Evolutionary conservation across 805 yeast species (phyloP).

Genomic region (Kazachstania psychrophila): DNA sequence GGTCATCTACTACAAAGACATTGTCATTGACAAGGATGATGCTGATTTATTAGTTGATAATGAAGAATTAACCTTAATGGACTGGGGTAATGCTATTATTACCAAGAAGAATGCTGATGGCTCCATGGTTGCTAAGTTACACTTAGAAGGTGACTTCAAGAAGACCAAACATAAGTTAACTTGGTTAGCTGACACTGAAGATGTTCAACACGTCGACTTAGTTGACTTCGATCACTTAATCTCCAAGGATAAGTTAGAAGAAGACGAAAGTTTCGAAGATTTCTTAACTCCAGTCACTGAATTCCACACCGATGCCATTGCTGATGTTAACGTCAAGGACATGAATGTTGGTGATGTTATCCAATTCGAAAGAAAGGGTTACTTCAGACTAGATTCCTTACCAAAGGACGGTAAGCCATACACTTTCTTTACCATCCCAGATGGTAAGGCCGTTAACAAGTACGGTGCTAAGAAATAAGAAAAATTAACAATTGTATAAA

Average conservation of each 20-base stretch:
- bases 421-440: constrained; percentile 88
- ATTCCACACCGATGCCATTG: constrained; percentile 68
- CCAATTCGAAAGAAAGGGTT: constrained; percentile 96
- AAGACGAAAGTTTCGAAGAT: constrained; percentile 87
- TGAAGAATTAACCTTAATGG: constrained; percentile 96
- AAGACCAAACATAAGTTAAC: constrained; percentile 91
- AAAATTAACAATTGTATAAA: too few relatives aligned
- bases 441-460: constrained; percentile 75
- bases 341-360: constrained; percentile 81
- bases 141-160: constrained; percentile 93
- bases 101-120: constrained; percentile 59
- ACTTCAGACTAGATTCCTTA: constrained; percentile 66
- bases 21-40: constrained; percentile 81
- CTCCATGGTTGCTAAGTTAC: constrained; percentile 65
- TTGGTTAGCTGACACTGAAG: constrained; percentile 82
- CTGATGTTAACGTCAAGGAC: constrained; percentile 66
- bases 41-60: constrained; percentile 63
- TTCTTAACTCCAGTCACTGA: constrained; percentile 82
- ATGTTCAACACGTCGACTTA: constrained; percentile 62
- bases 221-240: constrained; percentile 91
- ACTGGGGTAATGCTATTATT: constrained; percentile 92
- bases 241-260: constrained; percentile 87
- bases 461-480: constrained; percentile 59
- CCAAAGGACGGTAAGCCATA: constrained; percentile 52
- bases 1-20: constrained; percentile 53